Percentiles rank a stretch among this genome's conserved stretches.
These are phyloP conservation scores for Pythium plurisporium DNA, from an alignment of 352 stramenopile genomes.

Conservation along the genomic window DNA sequence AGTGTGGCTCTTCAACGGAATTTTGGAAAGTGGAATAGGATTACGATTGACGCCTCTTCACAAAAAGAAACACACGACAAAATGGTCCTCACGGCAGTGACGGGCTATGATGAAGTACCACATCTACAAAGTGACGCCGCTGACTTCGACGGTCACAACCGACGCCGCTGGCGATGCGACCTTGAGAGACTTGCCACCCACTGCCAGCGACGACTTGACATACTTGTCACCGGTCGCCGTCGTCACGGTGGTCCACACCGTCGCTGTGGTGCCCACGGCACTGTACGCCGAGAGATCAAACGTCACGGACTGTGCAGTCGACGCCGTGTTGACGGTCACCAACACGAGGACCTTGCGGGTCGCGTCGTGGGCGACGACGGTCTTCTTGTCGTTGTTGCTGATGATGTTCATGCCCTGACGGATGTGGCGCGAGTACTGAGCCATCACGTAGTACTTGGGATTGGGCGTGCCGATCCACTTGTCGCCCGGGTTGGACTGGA, in stretches of 20 bases:
- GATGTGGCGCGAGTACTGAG: conserved; percentile 63
- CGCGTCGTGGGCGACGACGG: conserved; percentile 40
- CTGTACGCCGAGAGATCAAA: conserved; percentile 40
- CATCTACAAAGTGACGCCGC: too few species aligned
- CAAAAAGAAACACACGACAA: too few species aligned
- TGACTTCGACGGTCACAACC: conserved; percentile 45
- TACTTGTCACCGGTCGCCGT: conserved; percentile 27
- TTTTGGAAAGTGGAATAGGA: too few species aligned
- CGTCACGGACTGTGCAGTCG: conserved; percentile 23
- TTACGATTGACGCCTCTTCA: too few species aligned
- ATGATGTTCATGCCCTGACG: conserved; percentile 51
- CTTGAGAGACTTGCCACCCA: conserved; percentile 29
- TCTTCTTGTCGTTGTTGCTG: conserved; percentile 34
- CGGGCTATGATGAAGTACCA: too few species aligned
- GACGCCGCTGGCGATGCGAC: conserved; percentile 28
- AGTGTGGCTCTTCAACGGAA: too few species aligned
- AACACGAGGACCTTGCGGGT: conserved; percentile 36
- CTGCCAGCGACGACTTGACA: conserved; percentile 20
- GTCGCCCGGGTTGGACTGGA: conserved; percentile 38
- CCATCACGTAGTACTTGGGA: conserved; percentile 49
- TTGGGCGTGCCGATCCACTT: conserved; percentile 36
- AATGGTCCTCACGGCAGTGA: too few species aligned
- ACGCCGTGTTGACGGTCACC: conserved; percentile 38
- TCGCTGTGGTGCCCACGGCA: conserved; percentile 23
- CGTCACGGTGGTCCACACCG: conserved; percentile 48